Evolutionary conservation across 257 asterid genomes (phyloP).

Genomic region (Plantago major): DNA sequence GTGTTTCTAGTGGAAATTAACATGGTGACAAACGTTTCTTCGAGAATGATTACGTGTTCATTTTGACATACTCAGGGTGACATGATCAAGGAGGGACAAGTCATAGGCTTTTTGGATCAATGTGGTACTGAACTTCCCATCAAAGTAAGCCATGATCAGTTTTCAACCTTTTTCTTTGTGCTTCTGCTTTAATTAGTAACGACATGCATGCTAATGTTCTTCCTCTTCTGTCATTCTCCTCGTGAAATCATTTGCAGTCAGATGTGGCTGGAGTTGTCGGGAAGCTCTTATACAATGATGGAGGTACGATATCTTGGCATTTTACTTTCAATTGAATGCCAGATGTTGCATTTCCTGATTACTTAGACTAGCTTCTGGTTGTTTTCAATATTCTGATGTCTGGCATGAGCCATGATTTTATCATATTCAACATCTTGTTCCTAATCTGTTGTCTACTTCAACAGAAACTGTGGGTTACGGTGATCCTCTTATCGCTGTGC

Average conservation of each 20-base stretch:
- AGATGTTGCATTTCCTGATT: too few species aligned
- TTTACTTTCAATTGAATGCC: background rate
- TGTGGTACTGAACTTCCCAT: conserved; percentile 44
- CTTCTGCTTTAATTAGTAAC: conserved; percentile 11
- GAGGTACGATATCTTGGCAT: conserved; percentile 45
- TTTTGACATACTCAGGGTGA: conserved; percentile 2
- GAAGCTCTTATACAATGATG: conserved; percentile 68
- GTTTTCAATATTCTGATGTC: background rate
- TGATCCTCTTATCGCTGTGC: conserved; percentile 23
- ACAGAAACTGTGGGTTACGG: conserved; percentile 36
- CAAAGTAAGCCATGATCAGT: conserved; percentile 29
- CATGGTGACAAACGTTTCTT: background rate
- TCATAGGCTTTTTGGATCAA: conserved; percentile 35
- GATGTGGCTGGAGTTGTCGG: conserved; percentile 77
- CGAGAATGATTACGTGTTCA: background rate
- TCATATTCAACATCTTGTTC: too few species aligned
- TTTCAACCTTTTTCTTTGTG: background rate
- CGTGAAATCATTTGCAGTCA: conserved; percentile 43
- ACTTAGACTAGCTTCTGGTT: too few species aligned
- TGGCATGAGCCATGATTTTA: too few species aligned
- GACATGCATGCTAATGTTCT: conserved; percentile 6
- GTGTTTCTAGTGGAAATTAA: background rate
- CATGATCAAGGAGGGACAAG: conserved; percentile 9
- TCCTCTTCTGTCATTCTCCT: conserved; percentile 1
- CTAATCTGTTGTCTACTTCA: background rate